Percentiles rank a stretch among this genome's conserved stretches.
Evolutionary conservation across 139 green algal genomes (phyloP).

Genomic region (Micractinium conductrix): DNA sequence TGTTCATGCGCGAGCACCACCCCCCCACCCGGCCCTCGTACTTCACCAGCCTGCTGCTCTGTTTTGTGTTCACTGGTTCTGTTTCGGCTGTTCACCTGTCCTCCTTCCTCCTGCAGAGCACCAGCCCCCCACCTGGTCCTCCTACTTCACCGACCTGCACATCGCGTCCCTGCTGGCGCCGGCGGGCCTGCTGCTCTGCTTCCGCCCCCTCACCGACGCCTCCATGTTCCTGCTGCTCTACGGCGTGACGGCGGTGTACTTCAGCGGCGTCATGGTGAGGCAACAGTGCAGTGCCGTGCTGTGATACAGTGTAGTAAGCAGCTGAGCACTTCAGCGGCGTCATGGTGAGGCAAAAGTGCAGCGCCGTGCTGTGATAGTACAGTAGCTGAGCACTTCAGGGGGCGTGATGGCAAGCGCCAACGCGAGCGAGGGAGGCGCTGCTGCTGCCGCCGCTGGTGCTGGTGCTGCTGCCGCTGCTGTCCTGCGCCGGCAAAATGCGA

Average conservation of each 20-base stretch:
- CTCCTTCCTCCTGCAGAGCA: slow-evolving; percentile 58
- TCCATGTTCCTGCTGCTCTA: slow-evolving; percentile 96
- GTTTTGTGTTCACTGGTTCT: too few relatives aligned
- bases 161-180: slow-evolving; percentile 64
- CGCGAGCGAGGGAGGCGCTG: too few relatives aligned
- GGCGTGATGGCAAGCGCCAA: too few relatives aligned
- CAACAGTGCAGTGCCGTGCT: background rate
- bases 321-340: too few relatives aligned
- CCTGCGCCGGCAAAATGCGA: too few relatives aligned
- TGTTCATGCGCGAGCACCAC: slow-evolving; percentile 77
- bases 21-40: slow-evolving; percentile 92
- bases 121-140: slow-evolving; percentile 90
- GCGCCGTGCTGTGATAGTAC: too few relatives aligned
- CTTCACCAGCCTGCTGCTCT: slow-evolving; percentile 77
- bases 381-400: too few relatives aligned
- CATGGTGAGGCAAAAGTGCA: too few relatives aligned
- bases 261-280: slow-evolving; percentile 90
- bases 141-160: slow-evolving; percentile 90
- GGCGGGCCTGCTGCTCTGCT: slow-evolving; percentile 82
- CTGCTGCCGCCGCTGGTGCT: too few relatives aligned
- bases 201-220: slow-evolving; percentile 83
- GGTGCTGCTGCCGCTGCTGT: too few relatives aligned
- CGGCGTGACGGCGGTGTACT: slow-evolving; percentile 93
- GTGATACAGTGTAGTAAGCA: too few relatives aligned
- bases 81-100: background rate